These are phyloP conservation scores for Termitomyces sp. DNA, from an alignment of 768 basidiomycete genomes.

Conservation along the genomic window DNA sequence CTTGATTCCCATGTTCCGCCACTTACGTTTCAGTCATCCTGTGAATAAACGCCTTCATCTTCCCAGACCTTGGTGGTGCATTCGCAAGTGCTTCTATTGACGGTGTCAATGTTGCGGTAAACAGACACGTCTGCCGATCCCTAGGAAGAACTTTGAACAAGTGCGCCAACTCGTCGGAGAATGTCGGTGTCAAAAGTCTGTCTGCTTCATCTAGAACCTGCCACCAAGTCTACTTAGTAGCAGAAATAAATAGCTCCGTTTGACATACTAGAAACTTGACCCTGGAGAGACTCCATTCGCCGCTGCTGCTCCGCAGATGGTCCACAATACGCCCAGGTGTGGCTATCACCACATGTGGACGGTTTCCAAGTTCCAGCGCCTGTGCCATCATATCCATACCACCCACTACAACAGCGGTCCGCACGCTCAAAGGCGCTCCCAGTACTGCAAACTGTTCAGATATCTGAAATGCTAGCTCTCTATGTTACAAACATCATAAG, in stretches of 20 bases:
- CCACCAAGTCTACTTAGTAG: neutral
- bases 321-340: slow-evolving; percentile 96
- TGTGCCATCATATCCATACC: slow-evolving; percentile 99
- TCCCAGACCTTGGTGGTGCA: slow-evolving; percentile 72
- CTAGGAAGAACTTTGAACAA: slow-evolving; percentile 74
- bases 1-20: neutral
- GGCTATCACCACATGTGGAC: slow-evolving; percentile 92
- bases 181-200: slow-evolving; percentile 82
- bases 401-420: slow-evolving; percentile 87
- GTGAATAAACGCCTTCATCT: slow-evolving; percentile 83
- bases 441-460: slow-evolving; percentile 93
- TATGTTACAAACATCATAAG: slow-evolving; percentile 22
- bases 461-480: slow-evolving; percentile 96
- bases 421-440: slow-evolving; percentile 73
- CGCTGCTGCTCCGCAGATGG: slow-evolving; percentile 69
- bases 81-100: slow-evolving; percentile 76
- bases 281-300: slow-evolving; percentile 80
- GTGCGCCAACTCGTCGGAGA: slow-evolving; percentile 76
- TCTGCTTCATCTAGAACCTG: slow-evolving; percentile 97
- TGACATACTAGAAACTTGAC: slow-evolving; percentile 75
- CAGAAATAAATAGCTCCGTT: neutral
- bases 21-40: slow-evolving; percentile 68
- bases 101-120: slow-evolving; percentile 91
- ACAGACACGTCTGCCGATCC: slow-evolving; percentile 92
- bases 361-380: slow-evolving; percentile 75